A percentile compares a stretch with the other conserved stretches of the same genome.
These are phyloP conservation scores for Zymoseptoria crescenta DNA, from an alignment of 2,329 filamentous ascomycete species.

Conservation along the genomic window DNA sequence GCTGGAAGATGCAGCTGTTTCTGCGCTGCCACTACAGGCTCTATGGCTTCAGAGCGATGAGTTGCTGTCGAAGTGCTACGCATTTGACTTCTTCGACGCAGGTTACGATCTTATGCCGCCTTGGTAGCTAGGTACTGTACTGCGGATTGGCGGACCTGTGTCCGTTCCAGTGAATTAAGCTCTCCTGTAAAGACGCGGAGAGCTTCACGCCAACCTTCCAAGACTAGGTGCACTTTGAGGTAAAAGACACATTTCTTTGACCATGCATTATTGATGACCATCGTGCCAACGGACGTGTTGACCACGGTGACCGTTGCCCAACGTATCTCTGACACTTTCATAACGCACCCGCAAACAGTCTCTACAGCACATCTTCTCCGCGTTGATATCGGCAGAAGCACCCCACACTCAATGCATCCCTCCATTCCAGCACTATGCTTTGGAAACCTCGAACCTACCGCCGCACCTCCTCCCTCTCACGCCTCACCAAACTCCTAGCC, in stretches of 20 bases:
- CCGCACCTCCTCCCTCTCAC: background rate
- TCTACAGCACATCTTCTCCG: background rate
- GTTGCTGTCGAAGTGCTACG: background rate
- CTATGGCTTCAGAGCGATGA: background rate
- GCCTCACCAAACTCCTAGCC: conserved; percentile 6
- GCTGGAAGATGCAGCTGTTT: background rate
- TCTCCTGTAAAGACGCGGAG: background rate
- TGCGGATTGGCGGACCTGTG: background rate
- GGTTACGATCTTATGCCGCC: too few relatives aligned
- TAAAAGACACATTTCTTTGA: background rate
- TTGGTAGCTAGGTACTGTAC: too few relatives aligned
- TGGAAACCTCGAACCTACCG: background rate
- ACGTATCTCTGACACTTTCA: background rate
- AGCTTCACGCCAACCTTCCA: background rate
- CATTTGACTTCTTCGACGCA: background rate
- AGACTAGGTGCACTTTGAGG: background rate
- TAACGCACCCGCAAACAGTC: background rate
- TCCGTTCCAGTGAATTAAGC: background rate
- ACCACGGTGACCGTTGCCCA: background rate
- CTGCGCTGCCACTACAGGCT: background rate
- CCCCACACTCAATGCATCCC: background rate
- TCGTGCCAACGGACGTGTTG: background rate
- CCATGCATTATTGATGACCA: background rate
- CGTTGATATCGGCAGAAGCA: background rate
- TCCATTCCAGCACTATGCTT: background rate